Conservation (phyloP, 2,329 filamentous ascomycete genomes). For the Stagonosporopsis vannaccii region DNA sequence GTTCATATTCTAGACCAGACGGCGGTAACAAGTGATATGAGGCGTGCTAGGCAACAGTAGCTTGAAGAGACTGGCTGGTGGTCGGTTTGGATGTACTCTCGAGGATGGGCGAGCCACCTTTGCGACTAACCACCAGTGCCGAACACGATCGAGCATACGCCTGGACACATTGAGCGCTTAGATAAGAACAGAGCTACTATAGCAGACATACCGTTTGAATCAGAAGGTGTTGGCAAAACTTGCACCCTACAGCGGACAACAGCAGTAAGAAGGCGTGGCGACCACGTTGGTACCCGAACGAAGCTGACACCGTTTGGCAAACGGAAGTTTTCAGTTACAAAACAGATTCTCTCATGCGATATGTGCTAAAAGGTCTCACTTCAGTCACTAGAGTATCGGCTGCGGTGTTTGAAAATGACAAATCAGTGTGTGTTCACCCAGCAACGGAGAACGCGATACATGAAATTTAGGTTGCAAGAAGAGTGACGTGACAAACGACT, state of each 20-base stretch:
- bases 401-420: conserved; percentile 24
- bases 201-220: conserved; percentile 24
- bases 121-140: background rate
- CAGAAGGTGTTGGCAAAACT: background rate
- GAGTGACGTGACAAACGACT: background rate
- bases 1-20: conserved; percentile 38
- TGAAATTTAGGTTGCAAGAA: background rate
- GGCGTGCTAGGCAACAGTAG: background rate
- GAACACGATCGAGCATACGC: background rate
- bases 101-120: background rate
- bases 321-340: conserved; percentile 32
- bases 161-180: background rate
- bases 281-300: conserved; percentile 21
- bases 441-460: conserved; percentile 7
- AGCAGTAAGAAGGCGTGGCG: conserved; percentile 19
- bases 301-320: conserved; percentile 32
- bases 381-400: conserved; percentile 26
- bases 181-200: background rate
- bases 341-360: conserved; percentile 28
- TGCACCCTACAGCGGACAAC: background rate
- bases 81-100: conserved; percentile 37
- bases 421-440: conserved; percentile 25
- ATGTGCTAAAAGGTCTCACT: conserved; percentile 32
- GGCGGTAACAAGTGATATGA: conserved; percentile 15
- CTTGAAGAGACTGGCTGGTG: conserved; percentile 27